Percentiles rank a stretch among this genome's conserved stretches.
Evolutionary conservation across 345 rosid species (phyloP).

Genomic region (thale cress (Arabidopsis thaliana)): TAIR10.1 NC_003074.8:6096501-6097000

Average conservation of each 20-base stretch:
- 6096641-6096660: neutral
- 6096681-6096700: neutral
- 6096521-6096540: neutral
- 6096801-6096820: neutral
- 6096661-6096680: neutral
- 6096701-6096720: no score
- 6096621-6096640: neutral
- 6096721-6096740: neutral
- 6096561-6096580: no score
- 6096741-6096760: neutral
- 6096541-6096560: neutral
- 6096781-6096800: neutral
- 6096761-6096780: neutral
- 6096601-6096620: neutral
- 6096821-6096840: slow-evolving; percentile 18
- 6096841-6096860: slow-evolving; percentile 3
- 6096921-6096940: slow-evolving; percentile 3
- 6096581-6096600: neutral
- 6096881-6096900: neutral
- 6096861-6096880: neutral
- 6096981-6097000: neutral
- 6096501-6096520: neutral
- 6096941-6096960: slow-evolving; percentile 26
- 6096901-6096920: slow-evolving; percentile 2
- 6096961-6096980: slow-evolving; percentile 20